phyloP scores from a whole-genome alignment of 2,329 filamentous ascomycete species.

The Aspergillus persii region DNA sequence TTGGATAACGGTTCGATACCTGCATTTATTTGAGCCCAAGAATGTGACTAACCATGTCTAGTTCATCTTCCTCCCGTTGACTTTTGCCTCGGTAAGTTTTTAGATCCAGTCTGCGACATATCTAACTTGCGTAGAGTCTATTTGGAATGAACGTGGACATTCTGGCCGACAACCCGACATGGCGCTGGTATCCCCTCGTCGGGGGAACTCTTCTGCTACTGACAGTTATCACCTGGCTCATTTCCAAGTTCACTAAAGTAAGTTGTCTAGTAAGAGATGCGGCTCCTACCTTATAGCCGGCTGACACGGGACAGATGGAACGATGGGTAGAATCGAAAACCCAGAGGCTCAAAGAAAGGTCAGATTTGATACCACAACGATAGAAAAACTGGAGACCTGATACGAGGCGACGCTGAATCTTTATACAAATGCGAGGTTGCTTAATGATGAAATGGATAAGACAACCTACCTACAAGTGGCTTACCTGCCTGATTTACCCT shows the following conservation, averaged over 20 bases:
- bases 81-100: conserved; percentile 12
- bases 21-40: too few relatives aligned
- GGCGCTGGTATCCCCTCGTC: conserved; percentile 13
- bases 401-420: neutral
- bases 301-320: neutral
- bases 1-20: conserved; percentile 13
- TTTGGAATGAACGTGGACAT: conserved; percentile 17
- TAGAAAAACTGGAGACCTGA: neutral
- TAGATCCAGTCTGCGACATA: neutral
- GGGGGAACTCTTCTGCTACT: conserved; percentile 8
- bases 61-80: conserved; percentile 16
- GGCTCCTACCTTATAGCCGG: too few relatives aligned
- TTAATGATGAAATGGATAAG: too few relatives aligned
- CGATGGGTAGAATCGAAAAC: neutral
- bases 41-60: neutral
- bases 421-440: too few relatives aligned
- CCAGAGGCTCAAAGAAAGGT: neutral
- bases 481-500: too few relatives aligned
- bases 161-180: conserved; percentile 7
- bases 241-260: conserved; percentile 13
- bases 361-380: neutral
- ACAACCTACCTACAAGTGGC: too few relatives aligned
- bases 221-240: conserved; percentile 8
- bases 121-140: conserved; percentile 10
- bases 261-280: neutral